Percentiles rank a stretch among this genome's conserved stretches.
Conservation (phyloP, 2,329 filamentous ascomycete species). For the Hypoxylon sp. region DNA sequence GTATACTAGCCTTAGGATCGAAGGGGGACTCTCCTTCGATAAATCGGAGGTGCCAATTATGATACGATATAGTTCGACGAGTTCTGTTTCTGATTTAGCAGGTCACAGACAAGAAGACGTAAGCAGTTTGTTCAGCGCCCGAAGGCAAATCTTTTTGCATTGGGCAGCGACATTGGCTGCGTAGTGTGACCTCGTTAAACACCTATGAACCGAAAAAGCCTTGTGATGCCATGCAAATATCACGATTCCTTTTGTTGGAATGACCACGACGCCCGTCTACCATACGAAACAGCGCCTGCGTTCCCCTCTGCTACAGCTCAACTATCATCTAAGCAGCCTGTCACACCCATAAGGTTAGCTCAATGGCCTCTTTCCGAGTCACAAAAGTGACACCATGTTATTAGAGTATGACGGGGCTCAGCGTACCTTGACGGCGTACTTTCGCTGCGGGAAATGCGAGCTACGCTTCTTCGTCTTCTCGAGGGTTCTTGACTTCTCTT, state of each 20-base stretch:
- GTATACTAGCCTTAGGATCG: too few species aligned
- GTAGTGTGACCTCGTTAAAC: conserved; percentile 54
- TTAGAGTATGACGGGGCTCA: neutral
- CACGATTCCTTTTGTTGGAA: conserved; percentile 53
- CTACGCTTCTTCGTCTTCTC: conserved; percentile 97
- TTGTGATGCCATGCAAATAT: conserved; percentile 56
- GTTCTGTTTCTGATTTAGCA: conserved; percentile 5
- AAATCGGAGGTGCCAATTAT: neutral
- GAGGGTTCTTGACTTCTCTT: conserved; percentile 86
- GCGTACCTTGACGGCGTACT: conserved; percentile 97
- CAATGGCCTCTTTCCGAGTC: neutral
- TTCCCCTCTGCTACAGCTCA: conserved; percentile 40
- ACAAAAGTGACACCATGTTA: neutral
- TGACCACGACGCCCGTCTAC: conserved; percentile 51
- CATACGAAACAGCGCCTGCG: conserved; percentile 44
- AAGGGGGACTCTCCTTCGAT: too few species aligned
- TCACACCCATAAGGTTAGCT: conserved; percentile 28
- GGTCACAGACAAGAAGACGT: conserved; percentile 30
- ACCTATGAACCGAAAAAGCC: conserved; percentile 56
- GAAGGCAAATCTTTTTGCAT: conserved; percentile 51
- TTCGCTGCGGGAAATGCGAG: conserved; percentile 97
- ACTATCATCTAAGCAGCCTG: conserved; percentile 47
- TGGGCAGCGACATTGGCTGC: conserved; percentile 54
- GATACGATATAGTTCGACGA: neutral
- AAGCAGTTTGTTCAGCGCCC: conserved; percentile 46